Base-by-base conservation (phyloP, 352 stramenopile species). In the Pythium folliculosum region DNA sequence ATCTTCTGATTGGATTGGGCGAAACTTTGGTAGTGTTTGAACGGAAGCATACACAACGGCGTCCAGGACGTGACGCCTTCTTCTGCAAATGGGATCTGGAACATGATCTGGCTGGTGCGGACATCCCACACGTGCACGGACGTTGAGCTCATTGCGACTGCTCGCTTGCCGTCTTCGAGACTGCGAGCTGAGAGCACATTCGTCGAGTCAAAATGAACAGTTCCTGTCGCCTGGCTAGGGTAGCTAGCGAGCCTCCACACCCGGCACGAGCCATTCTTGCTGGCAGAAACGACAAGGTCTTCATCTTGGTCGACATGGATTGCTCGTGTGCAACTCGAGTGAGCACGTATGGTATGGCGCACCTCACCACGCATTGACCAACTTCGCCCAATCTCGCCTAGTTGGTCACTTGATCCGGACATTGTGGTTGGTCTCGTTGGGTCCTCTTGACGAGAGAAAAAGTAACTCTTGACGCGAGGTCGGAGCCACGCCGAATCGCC, bases 71-170 rank as follows among this genome's bases (percentile, higher is more conserved):
- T 70, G 52, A 89, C 65, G 19, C 67, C 71, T 38, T 91, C 84
- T 30, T 66, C 78, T 0, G 47, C 52, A 51, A 91, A 91, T 23
- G 85, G 82, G 16, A 93, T 48, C 30, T 77, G 77, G 53, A 86
- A 76, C 5, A 74, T 60, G 22, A 80, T 70, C 23, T 91, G 85
- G 59, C 83, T 93, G 3, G 81, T 89, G 10, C 71, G 73, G 14
- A 93, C 58, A 55, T 93, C 81, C 85, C 85, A 93, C 0, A 91
- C 73, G 68, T 90, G 77, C 6, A 91, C 75, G 0, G 77, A 73
- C 0, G 73, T 69, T 2, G 78, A 69, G 8, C 80, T 83, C 19
- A 77, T 70, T 5, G 81, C 82, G 1, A 78, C 66, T 22, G 79
- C 84, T 13, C 65, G 73, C 2, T 49, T 32, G 10, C 69, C 65